Conservation (phyloP, 2,329 filamentous ascomycete genomes). For the Byssoonygena ceratinophila region DNA sequence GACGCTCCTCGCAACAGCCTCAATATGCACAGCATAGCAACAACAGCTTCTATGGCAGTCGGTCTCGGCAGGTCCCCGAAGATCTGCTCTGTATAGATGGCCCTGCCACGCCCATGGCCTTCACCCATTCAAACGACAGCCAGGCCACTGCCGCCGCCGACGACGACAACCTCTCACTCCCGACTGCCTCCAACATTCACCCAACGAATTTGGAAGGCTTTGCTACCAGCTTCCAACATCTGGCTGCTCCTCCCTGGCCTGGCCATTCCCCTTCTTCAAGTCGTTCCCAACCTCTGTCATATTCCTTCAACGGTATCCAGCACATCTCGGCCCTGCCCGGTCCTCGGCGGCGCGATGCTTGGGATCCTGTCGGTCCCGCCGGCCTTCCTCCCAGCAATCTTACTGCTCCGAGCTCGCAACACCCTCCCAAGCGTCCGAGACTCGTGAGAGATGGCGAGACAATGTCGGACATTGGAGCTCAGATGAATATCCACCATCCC, state of each 20-base stretch:
- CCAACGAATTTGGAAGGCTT: background rate
- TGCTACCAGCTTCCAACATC: background rate
- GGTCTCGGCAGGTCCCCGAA: slow-evolving; percentile 22
- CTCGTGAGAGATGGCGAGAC: background rate
- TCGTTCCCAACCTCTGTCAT: background rate
- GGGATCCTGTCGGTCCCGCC: background rate
- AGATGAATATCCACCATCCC: background rate
- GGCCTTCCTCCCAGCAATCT: background rate
- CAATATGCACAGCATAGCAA: background rate
- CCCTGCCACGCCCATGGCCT: background rate
- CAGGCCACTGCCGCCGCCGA: background rate
- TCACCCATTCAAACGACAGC: background rate
- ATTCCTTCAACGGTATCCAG: background rate
- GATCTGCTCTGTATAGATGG: slow-evolving; percentile 18
- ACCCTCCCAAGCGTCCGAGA: slow-evolving; percentile 14
- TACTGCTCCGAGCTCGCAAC: background rate
- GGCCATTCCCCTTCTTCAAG: background rate
- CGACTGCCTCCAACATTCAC: background rate
- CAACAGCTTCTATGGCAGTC: slow-evolving; percentile 4
- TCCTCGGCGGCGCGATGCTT: background rate
- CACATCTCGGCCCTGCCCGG: background rate
- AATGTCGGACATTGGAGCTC: slow-evolving; percentile 1
- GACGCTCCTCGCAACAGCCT: background rate
- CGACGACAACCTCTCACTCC: background rate
- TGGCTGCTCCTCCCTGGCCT: background rate